Conservation (phyloP, 176 grass and related monocot genomes). For the Carex myosuroides region DNA sequence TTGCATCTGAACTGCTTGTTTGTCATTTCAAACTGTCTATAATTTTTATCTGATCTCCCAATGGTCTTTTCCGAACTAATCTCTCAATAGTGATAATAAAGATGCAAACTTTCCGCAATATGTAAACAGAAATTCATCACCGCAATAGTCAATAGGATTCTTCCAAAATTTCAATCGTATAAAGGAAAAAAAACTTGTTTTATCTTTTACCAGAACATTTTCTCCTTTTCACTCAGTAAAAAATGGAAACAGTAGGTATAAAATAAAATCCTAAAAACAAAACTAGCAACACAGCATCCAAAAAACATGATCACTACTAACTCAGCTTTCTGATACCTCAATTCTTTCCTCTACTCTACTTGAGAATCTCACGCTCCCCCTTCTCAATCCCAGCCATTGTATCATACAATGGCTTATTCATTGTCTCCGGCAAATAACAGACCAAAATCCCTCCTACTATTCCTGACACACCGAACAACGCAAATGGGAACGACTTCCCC, state of each 20-base stretch:
- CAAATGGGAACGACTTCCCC: conserved; percentile 51
- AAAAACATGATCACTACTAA: background rate
- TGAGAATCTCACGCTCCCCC: conserved; percentile 32
- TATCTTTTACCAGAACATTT: background rate
- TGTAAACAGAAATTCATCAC: background rate
- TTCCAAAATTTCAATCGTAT: background rate
- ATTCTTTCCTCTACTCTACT: conserved; percentile 1
- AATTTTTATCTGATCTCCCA: background rate
- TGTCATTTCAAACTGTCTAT: background rate
- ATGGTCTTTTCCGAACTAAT: background rate
- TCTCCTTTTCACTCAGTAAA: background rate
- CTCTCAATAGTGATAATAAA: background rate
- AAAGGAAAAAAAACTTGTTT: background rate
- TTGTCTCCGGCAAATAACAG: conserved; percentile 66
- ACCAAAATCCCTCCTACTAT: conserved; percentile 44
- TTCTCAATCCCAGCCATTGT: conserved; percentile 72
- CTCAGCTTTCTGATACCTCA: background rate
- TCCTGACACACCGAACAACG: conserved; percentile 51
- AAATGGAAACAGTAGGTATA: background rate
- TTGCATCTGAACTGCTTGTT: background rate
- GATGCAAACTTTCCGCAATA: background rate
- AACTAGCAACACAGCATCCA: background rate
- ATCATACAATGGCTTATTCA: conserved; percentile 67
- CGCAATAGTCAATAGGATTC: background rate
- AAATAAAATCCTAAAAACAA: background rate